Conservation (phyloP, 768 basidiomycete species). For the Suillus luteus region DNA sequence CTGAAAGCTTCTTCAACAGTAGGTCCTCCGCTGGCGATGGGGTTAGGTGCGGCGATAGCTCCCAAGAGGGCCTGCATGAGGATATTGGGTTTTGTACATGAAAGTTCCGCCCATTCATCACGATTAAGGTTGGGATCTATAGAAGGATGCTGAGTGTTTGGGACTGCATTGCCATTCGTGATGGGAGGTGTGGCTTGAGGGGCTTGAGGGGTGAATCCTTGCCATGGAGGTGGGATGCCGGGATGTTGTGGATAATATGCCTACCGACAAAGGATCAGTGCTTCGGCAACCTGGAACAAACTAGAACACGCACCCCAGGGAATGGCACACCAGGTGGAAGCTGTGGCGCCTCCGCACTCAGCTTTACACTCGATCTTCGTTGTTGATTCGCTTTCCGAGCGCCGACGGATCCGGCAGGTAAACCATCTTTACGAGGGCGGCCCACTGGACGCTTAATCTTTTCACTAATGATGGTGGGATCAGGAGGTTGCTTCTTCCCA, state of each 20-base stretch:
- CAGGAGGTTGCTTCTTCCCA: slow-evolving; percentile 62
- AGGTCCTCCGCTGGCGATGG: slow-evolving; percentile 59
- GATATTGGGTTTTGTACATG: slow-evolving; percentile 53
- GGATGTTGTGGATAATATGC: slow-evolving; percentile 36
- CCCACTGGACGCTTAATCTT: slow-evolving; percentile 81
- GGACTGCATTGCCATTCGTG: slow-evolving; percentile 12
- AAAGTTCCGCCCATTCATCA: slow-evolving; percentile 68
- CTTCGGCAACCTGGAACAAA: background rate
- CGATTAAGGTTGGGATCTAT: slow-evolving; percentile 55
- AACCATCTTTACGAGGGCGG: slow-evolving; percentile 78
- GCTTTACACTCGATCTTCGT: slow-evolving; percentile 40
- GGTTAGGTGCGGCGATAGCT: slow-evolving; percentile 63
- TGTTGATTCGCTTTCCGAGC: slow-evolving; percentile 45
- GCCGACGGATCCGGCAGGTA: slow-evolving; percentile 72
- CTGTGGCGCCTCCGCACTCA: slow-evolving; percentile 21
- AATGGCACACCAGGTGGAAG: slow-evolving; percentile 33
- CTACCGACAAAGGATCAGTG: slow-evolving; percentile 20
- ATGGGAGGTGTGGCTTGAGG: slow-evolving; percentile 31
- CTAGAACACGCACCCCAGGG: slow-evolving; percentile 27
- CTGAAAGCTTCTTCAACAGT: slow-evolving; percentile 79
- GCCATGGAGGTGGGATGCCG: slow-evolving; percentile 32
- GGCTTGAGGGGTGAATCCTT: slow-evolving; percentile 30
- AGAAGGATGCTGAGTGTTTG: slow-evolving; percentile 28
- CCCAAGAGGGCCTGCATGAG: slow-evolving; percentile 61
- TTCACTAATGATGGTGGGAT: slow-evolving; percentile 40